Base-by-base conservation (phyloP, 345 rosid species). In the Eucalyptus pumila region DNA sequence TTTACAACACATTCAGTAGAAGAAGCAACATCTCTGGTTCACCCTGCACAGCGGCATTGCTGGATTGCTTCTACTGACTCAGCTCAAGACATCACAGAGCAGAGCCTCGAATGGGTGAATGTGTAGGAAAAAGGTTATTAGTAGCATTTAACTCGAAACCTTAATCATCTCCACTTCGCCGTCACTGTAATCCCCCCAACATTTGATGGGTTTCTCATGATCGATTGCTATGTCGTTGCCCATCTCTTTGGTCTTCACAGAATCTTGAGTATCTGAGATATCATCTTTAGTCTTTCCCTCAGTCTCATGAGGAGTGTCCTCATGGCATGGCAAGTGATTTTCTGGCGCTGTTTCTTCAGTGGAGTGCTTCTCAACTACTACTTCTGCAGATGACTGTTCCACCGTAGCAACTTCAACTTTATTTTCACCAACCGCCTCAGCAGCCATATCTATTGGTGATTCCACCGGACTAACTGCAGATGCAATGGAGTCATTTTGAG, bases 171-270 rank as follows among this genome's bases (percentile, higher is more conserved):
- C 98, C 32, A 93, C 89, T 93, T 96, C 99, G 44, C 88, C 89
- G 87, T 96, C 99, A 58, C 96, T 96, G 93, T 94, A 93, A 92
- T 96, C 99, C 88, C 95, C 97, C 99, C 98, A 96, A 87, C 95
- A 91, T 91, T 96, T 96, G 90, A 90, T 89, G 87, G 89, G 92
- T 88, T 94, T 93, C 89, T 87, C 94, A 88, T 94, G 85, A 76
- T 76, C 47, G 3, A 76, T 94, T 40, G 85, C 92, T 54, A 23
- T 85, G 88, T 90, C 92, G 11, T 56, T 81, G 89, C 94, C 92
- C 87, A 67, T 88, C 86, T 91, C 96, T 87, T 91, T 90, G 87
- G 90, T 90, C 87, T 87, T 88, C 86, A 65, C 90, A 47, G 92
- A 83, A 89, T 89, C 90, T 47, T 89, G 86, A 27, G 90, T 88